Conservation (phyloP, 371 early-diverging fungal species). For the Choanephora cucurbitarum region DNA sequence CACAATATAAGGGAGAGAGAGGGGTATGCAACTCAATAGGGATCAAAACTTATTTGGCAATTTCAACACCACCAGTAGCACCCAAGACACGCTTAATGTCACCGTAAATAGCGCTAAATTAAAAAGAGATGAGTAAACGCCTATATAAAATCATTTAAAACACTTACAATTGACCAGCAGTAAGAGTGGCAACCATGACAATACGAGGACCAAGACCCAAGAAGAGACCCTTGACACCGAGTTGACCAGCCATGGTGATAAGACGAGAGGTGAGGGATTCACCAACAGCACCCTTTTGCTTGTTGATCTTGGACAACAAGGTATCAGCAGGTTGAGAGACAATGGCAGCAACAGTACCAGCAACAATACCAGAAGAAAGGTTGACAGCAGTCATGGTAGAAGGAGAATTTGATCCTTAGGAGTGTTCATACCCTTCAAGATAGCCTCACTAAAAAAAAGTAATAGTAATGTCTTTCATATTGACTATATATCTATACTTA, state of each 20-base stretch:
- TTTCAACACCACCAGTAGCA: slow-evolving; percentile 68
- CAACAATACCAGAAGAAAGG: slow-evolving; percentile 56
- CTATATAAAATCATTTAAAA: no score
- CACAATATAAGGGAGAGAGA: no score
- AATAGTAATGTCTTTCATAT: not conserved
- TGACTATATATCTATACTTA: slow-evolving; percentile 28
- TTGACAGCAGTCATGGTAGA: slow-evolving; percentile 50
- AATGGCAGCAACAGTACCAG: slow-evolving; percentile 62
- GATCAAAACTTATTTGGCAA: slow-evolving; percentile 45
- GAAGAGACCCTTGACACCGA: slow-evolving; percentile 68
- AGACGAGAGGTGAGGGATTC: slow-evolving; percentile 61
- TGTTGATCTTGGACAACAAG: slow-evolving; percentile 68
- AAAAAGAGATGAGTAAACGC: slow-evolving; percentile 3
- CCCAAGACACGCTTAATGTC: slow-evolving; percentile 75
- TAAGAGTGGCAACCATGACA: slow-evolving; percentile 80
- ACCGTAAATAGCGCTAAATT: slow-evolving; percentile 52
- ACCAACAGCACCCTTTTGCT: slow-evolving; percentile 65
- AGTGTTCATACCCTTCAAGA: slow-evolving; percentile 45
- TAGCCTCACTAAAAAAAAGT: slow-evolving; percentile 39
- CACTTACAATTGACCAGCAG: slow-evolving; percentile 67
- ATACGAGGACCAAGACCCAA: slow-evolving; percentile 75
- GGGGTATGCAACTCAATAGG: no score
- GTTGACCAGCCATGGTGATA: slow-evolving; percentile 57
- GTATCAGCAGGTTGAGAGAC: slow-evolving; percentile 66
- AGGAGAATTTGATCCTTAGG: slow-evolving; percentile 60